These are phyloP conservation scores for Ophryocystis elektroscirrha DNA, from an alignment of 169 alveolate species.

Conservation along the genomic window DNA sequence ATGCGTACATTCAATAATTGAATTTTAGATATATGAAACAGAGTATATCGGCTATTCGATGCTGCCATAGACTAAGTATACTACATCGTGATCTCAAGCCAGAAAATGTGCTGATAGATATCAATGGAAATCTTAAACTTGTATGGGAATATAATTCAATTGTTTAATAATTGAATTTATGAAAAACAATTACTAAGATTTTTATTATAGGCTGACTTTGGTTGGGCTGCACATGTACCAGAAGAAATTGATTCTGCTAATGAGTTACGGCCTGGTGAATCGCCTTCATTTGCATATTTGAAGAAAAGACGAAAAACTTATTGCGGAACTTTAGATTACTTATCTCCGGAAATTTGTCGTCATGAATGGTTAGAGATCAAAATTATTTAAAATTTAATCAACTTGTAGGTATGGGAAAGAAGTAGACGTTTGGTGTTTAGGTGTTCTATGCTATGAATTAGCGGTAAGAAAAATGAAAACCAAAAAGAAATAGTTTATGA, in stretches of 20 bases:
- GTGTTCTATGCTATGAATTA: conserved; percentile 60
- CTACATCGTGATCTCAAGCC: conserved; percentile 71
- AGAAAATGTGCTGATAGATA: conserved; percentile 45
- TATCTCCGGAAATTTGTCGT: conserved; percentile 61
- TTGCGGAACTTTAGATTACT: conserved; percentile 65
- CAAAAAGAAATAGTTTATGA: too few species aligned
- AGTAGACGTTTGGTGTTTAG: conserved; percentile 62
- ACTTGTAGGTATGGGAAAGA: conserved; percentile 49
- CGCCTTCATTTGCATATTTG: conserved; percentile 34
- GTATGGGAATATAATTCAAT: too few species aligned
- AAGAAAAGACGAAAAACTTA: conserved; percentile 47
- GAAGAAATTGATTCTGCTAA: neutral
- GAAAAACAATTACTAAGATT: too few species aligned
- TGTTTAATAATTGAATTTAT: too few species aligned
- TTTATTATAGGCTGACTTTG: conserved; percentile 69
- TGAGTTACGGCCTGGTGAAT: too few species aligned
- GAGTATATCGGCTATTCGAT: conserved; percentile 41
- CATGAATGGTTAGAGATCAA: too few species aligned
- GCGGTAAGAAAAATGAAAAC: too few species aligned
- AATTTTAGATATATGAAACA: conserved; percentile 36
- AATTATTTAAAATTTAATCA: too few species aligned
- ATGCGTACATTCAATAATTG: too few species aligned
- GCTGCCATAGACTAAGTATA: conserved; percentile 45
- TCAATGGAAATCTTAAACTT: conserved; percentile 47
- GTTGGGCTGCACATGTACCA: conserved; percentile 43